Evolutionary conservation across 1,284 basidiomycete genomes (phyloP), one percentile per base, ranked within the genome.

Genomic region (Ustilago loliicola): DNA sequence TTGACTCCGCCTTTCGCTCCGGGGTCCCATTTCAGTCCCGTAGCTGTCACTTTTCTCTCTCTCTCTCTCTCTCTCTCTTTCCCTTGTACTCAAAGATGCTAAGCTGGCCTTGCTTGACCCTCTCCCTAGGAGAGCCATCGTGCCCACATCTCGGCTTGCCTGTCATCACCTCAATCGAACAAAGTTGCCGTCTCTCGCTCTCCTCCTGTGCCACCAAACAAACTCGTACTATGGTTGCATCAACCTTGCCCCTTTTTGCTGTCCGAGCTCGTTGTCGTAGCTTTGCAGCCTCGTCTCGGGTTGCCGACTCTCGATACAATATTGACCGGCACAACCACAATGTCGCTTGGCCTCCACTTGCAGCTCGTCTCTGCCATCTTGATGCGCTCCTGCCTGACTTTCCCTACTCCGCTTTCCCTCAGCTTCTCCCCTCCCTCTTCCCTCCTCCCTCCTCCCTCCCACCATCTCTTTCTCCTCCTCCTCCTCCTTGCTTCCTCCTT

Each of bases 331-430:
- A 29, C 50, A 52, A 52, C 5, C 23, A 29, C 50, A 52, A 52
- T 1, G 17, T 54, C 52, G 30, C 52, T 54, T 54, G 32, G 6
- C 15, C 56, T 47, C 42, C 40, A 47, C 45, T 36, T 50, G 57
- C 29, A 50, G 45, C 57, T 59, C 45, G 29, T 17, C 32, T 11
- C 32, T 34, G 32, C 32, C 11, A 7, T 34, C 7, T 34, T 11
- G 32, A 5, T 34, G 32, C 32, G 5, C 32, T 11, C 11, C 32
- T 11, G 32, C 32, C 32, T 11, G 32, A 34, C 32, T 50, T 13
- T 8, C 32, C 57, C 10, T 36, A 21, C 29, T 36, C 52, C 29
- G 34, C 36, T 19, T n/a, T 25, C 15, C n/a, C 21, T 32, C 58
- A 19, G 29, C 59, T 61, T 19, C 8, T 4, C 17, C 30, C 17